Evolutionary conservation across 169 alveolate genomes (phyloP), one percentile per base, ranked within the genome.

Genomic region (Eimeria maxima): DNA sequence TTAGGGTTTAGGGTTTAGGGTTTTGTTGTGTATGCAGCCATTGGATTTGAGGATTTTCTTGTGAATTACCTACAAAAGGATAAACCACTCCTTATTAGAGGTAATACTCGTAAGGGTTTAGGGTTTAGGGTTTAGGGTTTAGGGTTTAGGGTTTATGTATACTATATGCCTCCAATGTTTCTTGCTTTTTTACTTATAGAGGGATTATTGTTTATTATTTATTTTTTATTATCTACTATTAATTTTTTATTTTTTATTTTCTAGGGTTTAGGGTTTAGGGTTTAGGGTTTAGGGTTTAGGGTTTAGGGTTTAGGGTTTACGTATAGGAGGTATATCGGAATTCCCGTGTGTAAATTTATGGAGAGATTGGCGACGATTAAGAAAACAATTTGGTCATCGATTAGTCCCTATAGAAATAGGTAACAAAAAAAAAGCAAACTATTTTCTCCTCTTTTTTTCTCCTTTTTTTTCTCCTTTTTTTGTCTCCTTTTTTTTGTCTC

Each of bases 81-180:
- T 42, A 42, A 80, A 45, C 90, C 90, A 11, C 73, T 80, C 16
- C 42, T 80, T 4, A 44, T 80, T 22, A 69, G 90, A 33, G 90
- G 90, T 80, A 47, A 22, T 24, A 8, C 24, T 24, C 11, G 13
- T n/a, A 10, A 71, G 55, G 38, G 55, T 71, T n/a, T 71, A 71
- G 55, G 38, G 55, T 42, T 74, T 74, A 74, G 87, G 87, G 87
- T 74, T 74, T 74, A 74, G 87, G 87, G 87, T 74, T 38, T 71
- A 71, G 18, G 81, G 45, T 27, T 67, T 10, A 16, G 78, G 38
- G 27, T 6, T 22, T 27, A 27, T 10, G 78, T 67, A 7, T 67
- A n/a, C 20, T 22, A 22, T 10, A 6, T 10, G 27, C 78, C 8
- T n/a, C n/a, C n/a, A n/a, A n/a, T n/a, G n/a, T n/a, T n/a, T n/a